Base-by-base conservation (phyloP, 495 filamentous ascomycete species). In the Xylaria flabelliformis region DNA sequence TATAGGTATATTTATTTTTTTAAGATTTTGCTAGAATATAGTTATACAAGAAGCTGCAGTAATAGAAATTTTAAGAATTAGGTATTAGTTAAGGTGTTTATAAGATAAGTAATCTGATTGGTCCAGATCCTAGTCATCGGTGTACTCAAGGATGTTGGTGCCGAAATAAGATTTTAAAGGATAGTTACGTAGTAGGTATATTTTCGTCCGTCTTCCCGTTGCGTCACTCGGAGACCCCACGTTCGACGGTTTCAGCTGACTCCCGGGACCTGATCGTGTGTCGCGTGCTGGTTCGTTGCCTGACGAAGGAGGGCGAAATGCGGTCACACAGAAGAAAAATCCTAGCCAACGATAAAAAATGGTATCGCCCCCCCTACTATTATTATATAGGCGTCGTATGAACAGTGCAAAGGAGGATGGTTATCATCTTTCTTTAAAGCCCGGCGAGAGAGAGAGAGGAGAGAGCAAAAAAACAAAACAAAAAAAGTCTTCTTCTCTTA, bases 231-330 rank as follows among this genome's bases (percentile, higher is more conserved):
- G 44, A 64, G 68, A 70, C 68, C 68, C 68, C 68, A 70, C 68
- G 68, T 70, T 64, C 44, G 68, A 53, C 59, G 17, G 44, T 51
- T 71, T 71, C 69, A 71, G 69, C 69, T 71, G 62, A 66, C 58
- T 64, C 58, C 46, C 32, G 21, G 55, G 39, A 50, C 62, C 50
- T 59, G 39, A 64, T 67, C 53, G 62, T 71, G 70, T 72, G 70
- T 72, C 63, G 70, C 50, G 53, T 72, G 39, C 63, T 67, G 70
- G 70, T 67, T 72, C 51, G 70, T 72, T 26, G 70, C 63, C 63
- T 67, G 63, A 50, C 59, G 15, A 71, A 53, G 34, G 69, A 67
- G 51, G 70, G 70, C 53, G 63, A 53, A n/a, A 50, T 32, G 39
- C 42, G 21, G 63, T 66, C 62, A 55, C 41, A 51, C 48, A 39